Conservation (phyloP, 1,284 basidiomycete genomes). For the Ustilago curta region DNA sequence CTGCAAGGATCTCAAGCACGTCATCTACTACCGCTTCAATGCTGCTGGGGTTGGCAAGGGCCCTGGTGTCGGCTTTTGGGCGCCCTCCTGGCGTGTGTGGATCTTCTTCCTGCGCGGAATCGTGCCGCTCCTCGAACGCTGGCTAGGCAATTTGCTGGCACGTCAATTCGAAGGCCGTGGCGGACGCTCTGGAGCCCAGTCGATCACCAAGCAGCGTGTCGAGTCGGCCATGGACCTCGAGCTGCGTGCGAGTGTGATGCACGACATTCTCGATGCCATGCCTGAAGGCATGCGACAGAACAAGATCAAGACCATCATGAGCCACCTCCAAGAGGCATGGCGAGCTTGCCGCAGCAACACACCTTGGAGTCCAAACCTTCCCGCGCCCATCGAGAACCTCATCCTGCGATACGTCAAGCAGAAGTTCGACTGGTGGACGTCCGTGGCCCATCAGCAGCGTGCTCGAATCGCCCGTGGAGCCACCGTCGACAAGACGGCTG, state of each 20-base stretch:
- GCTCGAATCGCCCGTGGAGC: slow-evolving; percentile 95
- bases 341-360: slow-evolving; percentile 97
- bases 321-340: slow-evolving; percentile 98
- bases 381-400: slow-evolving; percentile 98
- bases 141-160: slow-evolving; percentile 96
- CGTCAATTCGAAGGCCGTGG: slow-evolving; percentile 97
- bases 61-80: slow-evolving; percentile 99
- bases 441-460: slow-evolving; percentile 89
- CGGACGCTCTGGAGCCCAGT: slow-evolving; percentile 78
- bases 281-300: slow-evolving; percentile 99
- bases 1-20: slow-evolving; percentile 93
- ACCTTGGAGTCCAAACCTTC: slow-evolving; percentile 97
- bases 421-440: slow-evolving; percentile 99
- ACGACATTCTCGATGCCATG: slow-evolving; percentile 91
- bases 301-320: slow-evolving; percentile 98
- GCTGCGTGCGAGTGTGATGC: slow-evolving; percentile 97
- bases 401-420: slow-evolving; percentile 99
- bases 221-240: slow-evolving; percentile 99
- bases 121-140: slow-evolving; percentile 94
- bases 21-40: slow-evolving; percentile 93
- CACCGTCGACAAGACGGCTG: slow-evolving; percentile 98
- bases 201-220: slow-evolving; percentile 98
- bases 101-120: slow-evolving; percentile 99
- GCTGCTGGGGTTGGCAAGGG: slow-evolving; percentile 99
- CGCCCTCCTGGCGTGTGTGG: slow-evolving; percentile 99